Evolutionary conservation across 2,329 filamentous ascomycete genomes (phyloP).

Genomic region (Cercospora brassicicola): DNA sequence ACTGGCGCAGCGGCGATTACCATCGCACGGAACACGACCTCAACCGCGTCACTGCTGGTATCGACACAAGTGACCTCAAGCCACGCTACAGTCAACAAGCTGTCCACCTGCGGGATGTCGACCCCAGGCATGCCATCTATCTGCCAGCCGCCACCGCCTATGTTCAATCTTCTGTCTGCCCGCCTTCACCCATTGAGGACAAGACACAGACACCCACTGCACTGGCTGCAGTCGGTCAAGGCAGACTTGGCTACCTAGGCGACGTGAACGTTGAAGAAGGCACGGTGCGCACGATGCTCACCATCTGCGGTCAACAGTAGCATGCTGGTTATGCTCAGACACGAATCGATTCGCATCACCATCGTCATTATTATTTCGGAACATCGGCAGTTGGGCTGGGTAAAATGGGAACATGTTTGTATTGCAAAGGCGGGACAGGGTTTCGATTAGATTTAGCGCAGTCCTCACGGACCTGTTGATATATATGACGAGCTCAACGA

Average conservation of each 20-base stretch:
- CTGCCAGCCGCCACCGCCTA: conserved; percentile 19
- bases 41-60: conserved; percentile 18
- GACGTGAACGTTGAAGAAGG: conserved; percentile 26
- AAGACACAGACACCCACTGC: conserved; percentile 26
- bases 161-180: conserved; percentile 24
- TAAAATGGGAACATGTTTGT: background rate
- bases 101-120: conserved; percentile 24
- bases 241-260: conserved; percentile 25
- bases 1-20: conserved; percentile 28
- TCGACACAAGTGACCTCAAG: conserved; percentile 14
- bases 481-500: conserved; percentile 3
- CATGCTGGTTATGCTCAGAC: conserved; percentile 1
- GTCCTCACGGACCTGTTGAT: conserved; percentile 6
- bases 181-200: conserved; percentile 18
- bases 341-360: background rate
- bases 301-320: conserved; percentile 24
- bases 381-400: background rate
- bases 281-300: conserved; percentile 20
- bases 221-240: conserved; percentile 18
- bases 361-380: background rate
- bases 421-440: background rate
- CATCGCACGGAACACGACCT: conserved; percentile 26
- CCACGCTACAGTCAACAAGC: conserved; percentile 29
- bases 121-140: conserved; percentile 22
- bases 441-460: conserved; percentile 4